A percentile compares a stretch with the other conserved stretches of the same genome.
Evolutionary conservation across 1,139 yeast genomes (phyloP).

Genomic region (Hyphopichia khmerensis): DNA sequence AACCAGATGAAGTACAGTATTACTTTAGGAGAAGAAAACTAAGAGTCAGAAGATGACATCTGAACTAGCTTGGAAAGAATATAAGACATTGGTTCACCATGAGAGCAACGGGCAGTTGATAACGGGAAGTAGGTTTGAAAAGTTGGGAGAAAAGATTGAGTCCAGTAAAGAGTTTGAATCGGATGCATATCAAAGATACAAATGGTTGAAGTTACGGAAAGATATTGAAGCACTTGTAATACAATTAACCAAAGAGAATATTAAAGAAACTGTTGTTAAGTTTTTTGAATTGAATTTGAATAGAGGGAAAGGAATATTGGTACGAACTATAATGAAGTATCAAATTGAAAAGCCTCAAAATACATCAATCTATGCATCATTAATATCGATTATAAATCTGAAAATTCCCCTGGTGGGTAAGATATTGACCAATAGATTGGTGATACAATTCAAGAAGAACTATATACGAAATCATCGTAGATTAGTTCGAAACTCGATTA

Average conservation of each 20-base stretch:
- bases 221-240: conserved; percentile 49
- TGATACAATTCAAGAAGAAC: conserved; percentile 59
- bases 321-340: conserved; percentile 55
- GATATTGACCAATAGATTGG: conserved; percentile 51
- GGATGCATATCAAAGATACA: conserved; percentile 34
- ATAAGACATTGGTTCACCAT: conserved; percentile 33
- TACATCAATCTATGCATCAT: conserved; percentile 55
- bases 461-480: conserved; percentile 49
- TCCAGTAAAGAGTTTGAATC: not conserved
- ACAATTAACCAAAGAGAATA: conserved; percentile 44
- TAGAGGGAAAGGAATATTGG: conserved; percentile 61
- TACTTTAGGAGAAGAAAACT: no score
- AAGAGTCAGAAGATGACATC: not conserved
- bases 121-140: conserved; percentile 51
- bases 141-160: conserved; percentile 17
- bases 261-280: conserved; percentile 46
- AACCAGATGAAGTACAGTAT: no score
- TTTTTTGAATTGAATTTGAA: conserved; percentile 55
- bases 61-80: conserved; percentile 22
- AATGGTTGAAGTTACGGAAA: conserved; percentile 56
- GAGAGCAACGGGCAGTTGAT: conserved; percentile 48
- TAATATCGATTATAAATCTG: conserved; percentile 62
- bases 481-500: conserved; percentile 39
- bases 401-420: conserved; percentile 72
- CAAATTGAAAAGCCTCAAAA: conserved; percentile 41